phyloP scores from a whole-genome alignment of 371 early-diverging fungal species.

The Mortierella sp. region DNA sequence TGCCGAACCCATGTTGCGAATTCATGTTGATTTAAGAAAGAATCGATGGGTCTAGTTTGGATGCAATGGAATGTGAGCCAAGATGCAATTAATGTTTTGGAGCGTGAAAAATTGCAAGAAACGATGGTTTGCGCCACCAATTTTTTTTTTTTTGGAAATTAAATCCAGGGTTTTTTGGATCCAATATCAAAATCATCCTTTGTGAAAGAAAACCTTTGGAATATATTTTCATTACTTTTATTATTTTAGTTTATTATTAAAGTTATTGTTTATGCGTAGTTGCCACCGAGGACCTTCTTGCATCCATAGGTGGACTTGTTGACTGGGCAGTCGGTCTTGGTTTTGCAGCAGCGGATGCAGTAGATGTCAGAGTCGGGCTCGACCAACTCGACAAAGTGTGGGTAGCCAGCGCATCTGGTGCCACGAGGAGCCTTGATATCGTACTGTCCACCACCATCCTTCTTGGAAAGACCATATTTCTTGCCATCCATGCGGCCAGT shows the following conservation, averaged over 20 bases:
- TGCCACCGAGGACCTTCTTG: slow-evolving; percentile 41
- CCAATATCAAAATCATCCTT: background rate
- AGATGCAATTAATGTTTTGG: background rate
- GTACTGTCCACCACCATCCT: slow-evolving; percentile 70
- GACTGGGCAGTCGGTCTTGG: slow-evolving; percentile 56
- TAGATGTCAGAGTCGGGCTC: slow-evolving; percentile 65
- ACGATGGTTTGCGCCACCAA: background rate
- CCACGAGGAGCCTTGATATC: slow-evolving; percentile 65
- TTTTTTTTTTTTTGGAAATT: background rate
- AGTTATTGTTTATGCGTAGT: slow-evolving; percentile 25
- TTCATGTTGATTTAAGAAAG: slow-evolving; percentile 5
- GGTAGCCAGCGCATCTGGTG: slow-evolving; percentile 65
- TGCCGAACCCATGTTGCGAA: background rate
- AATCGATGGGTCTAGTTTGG: background rate
- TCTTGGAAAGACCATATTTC: slow-evolving; percentile 59
- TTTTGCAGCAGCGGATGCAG: slow-evolving; percentile 71
- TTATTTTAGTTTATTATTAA: background rate
- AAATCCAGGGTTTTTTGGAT: background rate
- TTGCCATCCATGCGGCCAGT: slow-evolving; percentile 69
- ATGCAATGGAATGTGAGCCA: background rate
- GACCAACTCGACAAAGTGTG: slow-evolving; percentile 66
- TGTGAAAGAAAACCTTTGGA: too few relatives aligned
- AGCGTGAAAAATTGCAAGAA: background rate
- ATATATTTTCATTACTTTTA: background rate
- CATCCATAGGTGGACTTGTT: slow-evolving; percentile 52